Percentiles rank a stretch among this genome's conserved stretches.
Conservation (phyloP, 2,329 filamentous ascomycete genomes). For the Stagonosporopsis vannaccii region DNA sequence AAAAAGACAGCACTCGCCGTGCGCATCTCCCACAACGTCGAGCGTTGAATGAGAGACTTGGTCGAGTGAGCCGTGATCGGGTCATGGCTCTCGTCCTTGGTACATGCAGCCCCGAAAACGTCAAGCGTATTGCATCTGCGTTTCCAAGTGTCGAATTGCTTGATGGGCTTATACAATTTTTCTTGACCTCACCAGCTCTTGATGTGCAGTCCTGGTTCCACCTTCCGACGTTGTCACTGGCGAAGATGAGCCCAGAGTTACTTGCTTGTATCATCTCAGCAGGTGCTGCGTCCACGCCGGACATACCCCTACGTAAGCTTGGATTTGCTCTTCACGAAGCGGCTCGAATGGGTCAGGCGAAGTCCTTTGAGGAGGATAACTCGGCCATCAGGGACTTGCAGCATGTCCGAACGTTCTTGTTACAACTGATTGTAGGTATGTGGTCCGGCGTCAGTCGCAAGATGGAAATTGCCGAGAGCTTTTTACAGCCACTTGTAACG, state of each 20-base stretch:
- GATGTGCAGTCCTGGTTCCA: conserved; percentile 69
- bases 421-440: conserved; percentile 61
- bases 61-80: conserved; percentile 60
- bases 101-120: conserved; percentile 61
- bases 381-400: conserved; percentile 60
- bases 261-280: conserved; percentile 66
- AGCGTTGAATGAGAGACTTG: conserved; percentile 52
- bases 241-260: conserved; percentile 65
- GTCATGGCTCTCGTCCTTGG: conserved; percentile 70
- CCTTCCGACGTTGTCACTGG: conserved; percentile 65
- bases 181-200: conserved; percentile 63
- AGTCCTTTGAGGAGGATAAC: conserved; percentile 59
- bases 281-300: conserved; percentile 67
- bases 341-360: conserved; percentile 49
- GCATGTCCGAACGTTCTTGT: conserved; percentile 59
- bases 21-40: conserved; percentile 48
- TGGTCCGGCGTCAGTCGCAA: conserved; percentile 67
- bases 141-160: conserved; percentile 69
- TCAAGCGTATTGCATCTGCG: conserved; percentile 62
- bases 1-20: conserved; percentile 40
- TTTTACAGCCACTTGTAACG: conserved; percentile 62
- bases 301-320: conserved; percentile 65
- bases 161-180: conserved; percentile 68
- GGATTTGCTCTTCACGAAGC: conserved; percentile 62
- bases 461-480: conserved; percentile 67